A percentile compares a stretch with the other conserved stretches of the same genome.
Conservation (phyloP, 139 green algal genomes). For the Chlamydomonas asymmetrica region DNA sequence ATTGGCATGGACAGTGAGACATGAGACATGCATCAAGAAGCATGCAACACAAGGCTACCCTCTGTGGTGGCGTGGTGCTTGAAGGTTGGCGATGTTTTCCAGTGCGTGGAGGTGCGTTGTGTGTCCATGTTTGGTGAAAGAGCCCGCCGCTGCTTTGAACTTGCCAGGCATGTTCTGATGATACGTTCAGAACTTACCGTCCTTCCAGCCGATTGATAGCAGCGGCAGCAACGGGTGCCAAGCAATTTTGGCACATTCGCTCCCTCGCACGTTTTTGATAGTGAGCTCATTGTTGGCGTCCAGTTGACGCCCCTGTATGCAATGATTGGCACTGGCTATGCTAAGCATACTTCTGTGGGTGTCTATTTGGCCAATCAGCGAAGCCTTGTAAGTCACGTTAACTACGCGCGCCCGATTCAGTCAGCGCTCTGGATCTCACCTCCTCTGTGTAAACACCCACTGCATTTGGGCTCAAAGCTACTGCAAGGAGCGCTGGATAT, state of each 20-base stretch:
- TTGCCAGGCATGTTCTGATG: neutral
- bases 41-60: neutral
- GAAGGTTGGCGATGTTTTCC: neutral
- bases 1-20: neutral
- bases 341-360: too few species aligned
- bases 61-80: neutral
- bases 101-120: neutral
- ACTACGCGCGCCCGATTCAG: neutral
- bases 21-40: neutral
- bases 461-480: conserved; percentile 38
- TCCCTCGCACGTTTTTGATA: conserved; percentile 50
- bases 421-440: conserved; percentile 17
- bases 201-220: conserved; percentile 62
- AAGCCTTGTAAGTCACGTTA: neutral
- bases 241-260: conserved; percentile 36
- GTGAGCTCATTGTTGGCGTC: conserved; percentile 39
- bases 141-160: too few species aligned
- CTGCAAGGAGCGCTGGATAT: conserved; percentile 43
- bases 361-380: neutral
- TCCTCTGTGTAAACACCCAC: conserved; percentile 56
- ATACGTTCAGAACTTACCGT: conserved; percentile 31
- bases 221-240: conserved; percentile 58
- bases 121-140: neutral
- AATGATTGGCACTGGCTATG: neutral
- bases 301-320: conserved; percentile 32